Percentiles rank a stretch among this genome's conserved stretches.
Conservation (phyloP, 129 eudicot species). For the Ambrosia artemisiifolia region DNA sequence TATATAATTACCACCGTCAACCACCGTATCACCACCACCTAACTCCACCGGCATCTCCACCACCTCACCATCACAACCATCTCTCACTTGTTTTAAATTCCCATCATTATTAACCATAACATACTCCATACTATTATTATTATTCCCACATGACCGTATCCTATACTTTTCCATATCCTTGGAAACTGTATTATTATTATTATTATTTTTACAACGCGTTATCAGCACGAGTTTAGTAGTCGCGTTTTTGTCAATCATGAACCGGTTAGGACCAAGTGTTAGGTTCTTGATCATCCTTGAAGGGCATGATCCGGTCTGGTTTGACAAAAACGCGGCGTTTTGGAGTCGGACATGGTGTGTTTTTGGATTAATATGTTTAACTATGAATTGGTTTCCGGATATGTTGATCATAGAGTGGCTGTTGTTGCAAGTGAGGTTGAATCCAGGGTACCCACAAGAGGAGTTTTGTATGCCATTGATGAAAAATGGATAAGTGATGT, state of each 20-base stretch:
- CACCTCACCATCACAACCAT: constrained; percentile 11
- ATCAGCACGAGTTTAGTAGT: background rate
- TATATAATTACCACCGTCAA: constrained; percentile 6
- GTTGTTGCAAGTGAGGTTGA: constrained; percentile 32
- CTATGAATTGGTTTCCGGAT: constrained; percentile 19
- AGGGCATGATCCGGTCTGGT: background rate
- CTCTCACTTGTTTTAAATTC: constrained; percentile 8
- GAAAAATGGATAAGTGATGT: constrained; percentile 44
- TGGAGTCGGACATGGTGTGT: constrained; percentile 5
- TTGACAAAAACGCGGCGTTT: background rate
- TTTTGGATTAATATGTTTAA: constrained; percentile 20
- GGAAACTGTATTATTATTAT: background rate
- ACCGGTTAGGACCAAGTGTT: constrained; percentile 8
- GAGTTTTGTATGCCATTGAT: constrained; percentile 29
- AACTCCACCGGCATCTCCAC: constrained; percentile 37
- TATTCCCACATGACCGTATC: background rate
- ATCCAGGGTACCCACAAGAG: constrained; percentile 51
- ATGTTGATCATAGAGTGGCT: constrained; percentile 18
- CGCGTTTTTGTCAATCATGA: background rate
- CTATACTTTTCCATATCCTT: background rate
- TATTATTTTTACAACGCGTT: background rate
- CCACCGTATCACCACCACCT: constrained; percentile 15
- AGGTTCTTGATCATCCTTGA: constrained; percentile 3
- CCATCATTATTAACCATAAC: constrained; percentile 29
- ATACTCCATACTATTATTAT: background rate